These are phyloP conservation scores for Halenospora varia DNA, from an alignment of 495 filamentous ascomycete genomes.

Conservation along the genomic window DNA sequence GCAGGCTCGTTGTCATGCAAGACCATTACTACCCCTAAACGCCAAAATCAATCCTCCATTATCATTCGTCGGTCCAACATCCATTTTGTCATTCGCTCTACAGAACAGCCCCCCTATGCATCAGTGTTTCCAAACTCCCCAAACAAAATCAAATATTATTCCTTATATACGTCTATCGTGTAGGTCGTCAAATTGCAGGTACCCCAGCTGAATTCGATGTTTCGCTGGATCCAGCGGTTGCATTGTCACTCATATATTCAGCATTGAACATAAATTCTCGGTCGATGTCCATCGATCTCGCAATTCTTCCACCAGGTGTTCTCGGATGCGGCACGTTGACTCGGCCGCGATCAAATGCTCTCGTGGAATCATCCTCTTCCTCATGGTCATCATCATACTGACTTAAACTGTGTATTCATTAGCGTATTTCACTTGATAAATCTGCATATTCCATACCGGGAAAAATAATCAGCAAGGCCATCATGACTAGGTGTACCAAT, in stretches of 20 bases:
- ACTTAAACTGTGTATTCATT: constrained; percentile 12
- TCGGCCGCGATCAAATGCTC: constrained; percentile 33
- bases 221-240: neutral
- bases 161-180: no score
- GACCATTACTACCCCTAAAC: no score
- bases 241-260: neutral
- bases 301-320: constrained; percentile 42
- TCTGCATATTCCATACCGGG: constrained; percentile 35
- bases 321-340: constrained; percentile 53
- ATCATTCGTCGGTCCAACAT: no score
- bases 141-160: no score
- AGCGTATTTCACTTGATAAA: constrained; percentile 25
- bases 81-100: no score
- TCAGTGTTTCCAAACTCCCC: no score
- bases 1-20: no score
- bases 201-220: neutral
- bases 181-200: no score
- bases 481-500: constrained; percentile 77
- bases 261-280: constrained; percentile 25
- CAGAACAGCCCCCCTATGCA: no score
- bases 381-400: constrained; percentile 22
- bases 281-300: constrained; percentile 27
- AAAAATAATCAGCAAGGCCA: constrained; percentile 88
- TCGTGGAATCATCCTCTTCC: constrained; percentile 33
- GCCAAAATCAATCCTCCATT: no score